Percentiles rank a stretch among this genome's conserved stretches.
These are phyloP conservation scores for Alternaria tenuissima DNA, from an alignment of 2,329 filamentous ascomycete genomes.

Conservation along the genomic window DNA sequence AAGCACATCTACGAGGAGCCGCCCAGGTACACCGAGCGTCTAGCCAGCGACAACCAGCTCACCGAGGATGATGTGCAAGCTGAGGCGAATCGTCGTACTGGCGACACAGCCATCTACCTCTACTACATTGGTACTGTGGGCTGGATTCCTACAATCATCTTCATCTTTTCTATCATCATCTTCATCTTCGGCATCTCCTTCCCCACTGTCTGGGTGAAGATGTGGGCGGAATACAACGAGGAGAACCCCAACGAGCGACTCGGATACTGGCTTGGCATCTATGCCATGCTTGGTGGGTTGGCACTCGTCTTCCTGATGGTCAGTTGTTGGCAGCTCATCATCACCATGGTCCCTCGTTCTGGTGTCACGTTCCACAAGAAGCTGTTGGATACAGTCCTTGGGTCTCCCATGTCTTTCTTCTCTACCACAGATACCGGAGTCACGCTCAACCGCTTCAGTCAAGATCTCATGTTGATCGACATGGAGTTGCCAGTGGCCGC, in stretches of 20 bases:
- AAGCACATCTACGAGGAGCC: conserved; percentile 43
- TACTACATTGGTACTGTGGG: conserved; percentile 46
- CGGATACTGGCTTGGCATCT: conserved; percentile 46
- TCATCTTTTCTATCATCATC: conserved; percentile 42
- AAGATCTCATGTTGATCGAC: conserved; percentile 59
- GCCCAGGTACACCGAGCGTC: conserved; percentile 40
- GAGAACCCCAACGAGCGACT: conserved; percentile 48
- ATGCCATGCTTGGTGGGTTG: conserved; percentile 38
- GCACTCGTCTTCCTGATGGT: conserved; percentile 41
- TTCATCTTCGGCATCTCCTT: conserved; percentile 48
- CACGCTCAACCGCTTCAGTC: conserved; percentile 58
- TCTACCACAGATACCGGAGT: conserved; percentile 56
- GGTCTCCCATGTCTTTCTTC: conserved; percentile 55
- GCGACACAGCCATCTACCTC: conserved; percentile 44
- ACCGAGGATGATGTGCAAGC: conserved; percentile 45
- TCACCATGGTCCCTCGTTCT: conserved; percentile 63
- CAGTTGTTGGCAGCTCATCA: conserved; percentile 57
- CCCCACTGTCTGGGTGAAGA: conserved; percentile 58
- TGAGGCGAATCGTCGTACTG: conserved; percentile 42
- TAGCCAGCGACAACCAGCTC: conserved; percentile 22
- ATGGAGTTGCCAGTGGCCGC: conserved; percentile 51
- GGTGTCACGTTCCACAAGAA: conserved; percentile 59
- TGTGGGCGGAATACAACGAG: conserved; percentile 57
- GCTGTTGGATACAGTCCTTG: conserved; percentile 59
- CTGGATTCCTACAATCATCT: conserved; percentile 40